phyloP scores from a whole-genome alignment of 805 yeast genomes.

The Cyberlindnera euphorbiiphila region DNA sequence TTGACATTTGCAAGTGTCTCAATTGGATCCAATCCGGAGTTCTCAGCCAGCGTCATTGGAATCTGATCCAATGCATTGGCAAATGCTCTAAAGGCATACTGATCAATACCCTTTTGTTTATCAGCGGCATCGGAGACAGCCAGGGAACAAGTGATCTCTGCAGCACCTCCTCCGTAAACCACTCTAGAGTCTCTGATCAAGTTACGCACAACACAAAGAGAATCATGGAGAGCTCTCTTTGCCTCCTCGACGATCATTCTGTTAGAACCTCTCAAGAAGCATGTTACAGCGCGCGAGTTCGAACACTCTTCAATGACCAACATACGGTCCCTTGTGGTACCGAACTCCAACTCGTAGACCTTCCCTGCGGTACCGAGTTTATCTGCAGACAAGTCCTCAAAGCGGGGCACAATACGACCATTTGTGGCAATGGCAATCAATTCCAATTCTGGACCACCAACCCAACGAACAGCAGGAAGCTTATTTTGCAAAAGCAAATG shows the following conservation, averaged over 20 bases:
- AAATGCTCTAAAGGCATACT: constrained; percentile 96
- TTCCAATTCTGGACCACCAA: constrained; percentile 96
- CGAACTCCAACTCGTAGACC: constrained; percentile 86
- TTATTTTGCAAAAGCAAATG: constrained; percentile 84
- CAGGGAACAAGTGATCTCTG: constrained; percentile 90
- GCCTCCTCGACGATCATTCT: constrained; percentile 98
- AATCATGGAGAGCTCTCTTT: constrained; percentile 92
- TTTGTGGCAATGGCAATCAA: constrained; percentile 95
- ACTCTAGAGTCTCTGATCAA: constrained; percentile 86
- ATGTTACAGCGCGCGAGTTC: constrained; percentile 84
- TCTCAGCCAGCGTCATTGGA: constrained; percentile 94
- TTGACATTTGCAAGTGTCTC: constrained; percentile 83
- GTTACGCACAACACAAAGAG: constrained; percentile 96
- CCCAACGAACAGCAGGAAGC: constrained; percentile 97
- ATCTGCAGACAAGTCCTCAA: constrained; percentile 79
- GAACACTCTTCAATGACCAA: constrained; percentile 87
- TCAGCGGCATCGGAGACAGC: constrained; percentile 92
- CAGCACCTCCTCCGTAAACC: constrained; percentile 99
- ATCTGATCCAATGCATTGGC: constrained; percentile 85
- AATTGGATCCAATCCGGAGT: constrained; percentile 92
- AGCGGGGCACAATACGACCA: constrained; percentile 95
- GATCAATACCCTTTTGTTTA: constrained; percentile 90
- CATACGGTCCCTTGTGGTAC: constrained; percentile 96
- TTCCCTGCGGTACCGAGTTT: constrained; percentile 87
- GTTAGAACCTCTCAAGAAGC: constrained; percentile 92